phyloP scores from a whole-genome alignment of 169 alveolate genomes.

The Cryptosporidium canis region DNA sequence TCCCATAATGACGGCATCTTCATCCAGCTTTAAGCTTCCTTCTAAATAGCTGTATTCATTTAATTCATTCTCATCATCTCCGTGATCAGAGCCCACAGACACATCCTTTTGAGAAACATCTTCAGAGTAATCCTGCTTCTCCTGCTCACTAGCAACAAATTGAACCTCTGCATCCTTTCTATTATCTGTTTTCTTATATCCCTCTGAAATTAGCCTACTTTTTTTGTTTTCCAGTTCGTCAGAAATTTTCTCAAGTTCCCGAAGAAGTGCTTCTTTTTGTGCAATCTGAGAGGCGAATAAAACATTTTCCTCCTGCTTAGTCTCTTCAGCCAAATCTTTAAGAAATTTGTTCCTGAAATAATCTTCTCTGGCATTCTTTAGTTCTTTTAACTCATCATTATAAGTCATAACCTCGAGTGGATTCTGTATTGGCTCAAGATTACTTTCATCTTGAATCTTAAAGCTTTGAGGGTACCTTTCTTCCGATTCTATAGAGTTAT shows the following conservation, averaged over 20 bases:
- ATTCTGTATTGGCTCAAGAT: conserved; percentile 11
- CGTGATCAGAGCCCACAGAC: background rate
- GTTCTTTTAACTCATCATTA: conserved; percentile 32
- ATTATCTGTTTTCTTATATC: background rate
- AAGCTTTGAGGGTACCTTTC: background rate
- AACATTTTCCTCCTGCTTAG: conserved; percentile 1
- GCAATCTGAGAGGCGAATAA: conserved; percentile 11
- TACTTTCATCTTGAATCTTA: background rate
- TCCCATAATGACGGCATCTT: conserved; percentile 40
- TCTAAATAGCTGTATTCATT: background rate
- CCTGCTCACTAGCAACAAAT: background rate
- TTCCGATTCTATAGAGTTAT: background rate
- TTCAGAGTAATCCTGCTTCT: background rate
- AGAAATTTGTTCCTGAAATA: background rate
- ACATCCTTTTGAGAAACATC: background rate
- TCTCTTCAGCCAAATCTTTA: background rate
- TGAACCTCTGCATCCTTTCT: background rate
- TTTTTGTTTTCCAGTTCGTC: conserved; percentile 15
- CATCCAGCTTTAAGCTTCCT: conserved; percentile 36
- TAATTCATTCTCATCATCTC: background rate
- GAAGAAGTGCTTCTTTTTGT: conserved; percentile 44
- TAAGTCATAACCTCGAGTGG: conserved; percentile 9
- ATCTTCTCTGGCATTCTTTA: conserved; percentile 38
- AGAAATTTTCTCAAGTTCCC: conserved; percentile 34
- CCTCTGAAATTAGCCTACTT: background rate